phyloP scores from a whole-genome alignment of 192 early-diverging fungal species.

The Funneliformis geosporum region DNA sequence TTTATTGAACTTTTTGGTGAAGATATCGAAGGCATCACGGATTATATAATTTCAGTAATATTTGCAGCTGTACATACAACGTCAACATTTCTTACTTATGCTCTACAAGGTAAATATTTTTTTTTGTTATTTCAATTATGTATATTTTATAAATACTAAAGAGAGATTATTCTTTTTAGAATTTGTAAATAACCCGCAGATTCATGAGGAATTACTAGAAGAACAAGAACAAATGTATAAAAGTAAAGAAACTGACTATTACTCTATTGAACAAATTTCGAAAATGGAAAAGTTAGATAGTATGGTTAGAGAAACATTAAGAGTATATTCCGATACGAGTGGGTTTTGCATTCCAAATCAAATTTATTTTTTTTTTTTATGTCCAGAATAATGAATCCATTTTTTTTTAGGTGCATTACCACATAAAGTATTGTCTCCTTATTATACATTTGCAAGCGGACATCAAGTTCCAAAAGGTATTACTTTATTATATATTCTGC shows the following conservation, averaged over 20 bases:
- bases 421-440: not conserved
- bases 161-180: not conserved
- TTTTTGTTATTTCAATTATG: not conserved
- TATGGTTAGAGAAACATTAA: slow-evolving; percentile 23
- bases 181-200: not conserved
- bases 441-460: slow-evolving; percentile 20
- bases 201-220: slow-evolving; percentile 3
- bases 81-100: not conserved
- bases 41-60: not conserved
- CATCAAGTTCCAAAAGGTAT: slow-evolving; percentile 28
- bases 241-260: not conserved
- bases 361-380: not conserved
- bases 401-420: not conserved
- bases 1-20: not conserved
- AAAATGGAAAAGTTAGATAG: slow-evolving; percentile 24
- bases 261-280: not conserved
- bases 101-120: slow-evolving; percentile 3
- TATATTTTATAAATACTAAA: not conserved
- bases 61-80: slow-evolving; percentile 13
- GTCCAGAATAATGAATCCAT: not conserved
- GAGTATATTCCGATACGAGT: not conserved
- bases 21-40: not conserved
- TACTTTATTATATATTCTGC: too few relatives aligned
- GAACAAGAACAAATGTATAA: not conserved
- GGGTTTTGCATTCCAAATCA: not conserved